phyloP scores from a whole-genome alignment of 2,329 filamentous ascomycete genomes.

The Neopestalotiopsis rosae region DNA sequence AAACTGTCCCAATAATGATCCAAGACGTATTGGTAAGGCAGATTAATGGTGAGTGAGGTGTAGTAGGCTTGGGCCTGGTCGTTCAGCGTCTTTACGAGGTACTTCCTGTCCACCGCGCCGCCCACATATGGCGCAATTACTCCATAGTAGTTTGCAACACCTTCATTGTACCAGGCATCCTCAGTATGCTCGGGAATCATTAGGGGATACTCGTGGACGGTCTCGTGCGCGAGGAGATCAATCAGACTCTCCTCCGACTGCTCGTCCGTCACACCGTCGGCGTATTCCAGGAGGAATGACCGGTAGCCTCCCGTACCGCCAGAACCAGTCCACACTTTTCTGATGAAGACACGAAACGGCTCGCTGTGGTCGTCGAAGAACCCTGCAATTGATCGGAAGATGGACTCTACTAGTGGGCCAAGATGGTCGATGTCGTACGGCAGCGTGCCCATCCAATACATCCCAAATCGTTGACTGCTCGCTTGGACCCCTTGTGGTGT shows the following conservation, averaged over 20 bases:
- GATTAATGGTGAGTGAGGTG: background rate
- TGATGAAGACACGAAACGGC: constrained; percentile 6
- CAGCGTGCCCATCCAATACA: constrained; percentile 13
- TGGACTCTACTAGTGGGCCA: background rate
- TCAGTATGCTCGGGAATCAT: background rate
- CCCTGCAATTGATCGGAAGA: constrained; percentile 10
- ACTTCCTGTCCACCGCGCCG: constrained; percentile 1
- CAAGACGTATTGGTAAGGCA: constrained; percentile 1
- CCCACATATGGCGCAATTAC: constrained; percentile 9
- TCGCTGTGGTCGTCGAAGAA: constrained; percentile 10
- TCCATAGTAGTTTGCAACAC: constrained; percentile 17
- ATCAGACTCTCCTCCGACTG: background rate
- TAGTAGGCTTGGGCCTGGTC: constrained; percentile 15
- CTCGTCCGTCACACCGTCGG: background rate
- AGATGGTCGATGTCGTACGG: background rate
- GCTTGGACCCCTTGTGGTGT: background rate
- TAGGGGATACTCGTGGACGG: constrained; percentile 12
- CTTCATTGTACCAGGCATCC: constrained; percentile 11
- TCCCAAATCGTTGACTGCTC: background rate
- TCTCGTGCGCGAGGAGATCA: constrained; percentile 9
- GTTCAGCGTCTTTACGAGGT: constrained; percentile 10
- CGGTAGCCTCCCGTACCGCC: constrained; percentile 4
- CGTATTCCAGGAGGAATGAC: constrained; percentile 13
- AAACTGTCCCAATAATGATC: constrained; percentile 10
- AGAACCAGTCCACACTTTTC: background rate